phyloP scores from a whole-genome alignment of 345 rosid species.

The Populus nigra region DNA sequence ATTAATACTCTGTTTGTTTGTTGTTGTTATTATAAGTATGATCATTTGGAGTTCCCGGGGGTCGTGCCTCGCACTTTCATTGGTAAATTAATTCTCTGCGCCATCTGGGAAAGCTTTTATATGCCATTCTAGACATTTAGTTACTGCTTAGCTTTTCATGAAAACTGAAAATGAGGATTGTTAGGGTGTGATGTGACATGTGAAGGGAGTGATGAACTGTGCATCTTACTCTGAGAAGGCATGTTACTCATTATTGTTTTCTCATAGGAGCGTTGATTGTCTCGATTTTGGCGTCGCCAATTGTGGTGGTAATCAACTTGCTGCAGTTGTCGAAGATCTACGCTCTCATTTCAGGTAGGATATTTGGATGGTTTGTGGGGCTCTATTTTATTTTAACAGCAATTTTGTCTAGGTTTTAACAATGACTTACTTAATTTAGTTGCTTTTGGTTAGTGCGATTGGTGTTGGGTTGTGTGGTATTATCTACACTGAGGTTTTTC shows the following conservation, averaged over 20 bases:
- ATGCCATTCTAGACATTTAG: background rate
- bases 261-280: constrained; percentile 69
- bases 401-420: background rate
- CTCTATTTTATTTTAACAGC: background rate
- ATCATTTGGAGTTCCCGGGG: constrained; percentile 96
- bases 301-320: constrained; percentile 43
- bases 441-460: constrained; percentile 56
- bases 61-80: constrained; percentile 97
- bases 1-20: background rate
- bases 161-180: too few species aligned
- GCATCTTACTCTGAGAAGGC: background rate
- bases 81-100: constrained; percentile 33
- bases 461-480: constrained; percentile 67
- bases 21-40: constrained; percentile 52
- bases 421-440: background rate
- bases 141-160: too few species aligned
- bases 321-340: constrained; percentile 69
- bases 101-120: background rate
- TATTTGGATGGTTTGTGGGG: background rate
- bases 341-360: constrained; percentile 68
- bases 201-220: too few species aligned
- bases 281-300: constrained; percentile 65
- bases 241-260: background rate
- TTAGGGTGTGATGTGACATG: too few species aligned
- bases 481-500: constrained; percentile 71